Base-by-base conservation (phyloP, 1,139 yeast species). In the Ashbya aceris region DNA sequence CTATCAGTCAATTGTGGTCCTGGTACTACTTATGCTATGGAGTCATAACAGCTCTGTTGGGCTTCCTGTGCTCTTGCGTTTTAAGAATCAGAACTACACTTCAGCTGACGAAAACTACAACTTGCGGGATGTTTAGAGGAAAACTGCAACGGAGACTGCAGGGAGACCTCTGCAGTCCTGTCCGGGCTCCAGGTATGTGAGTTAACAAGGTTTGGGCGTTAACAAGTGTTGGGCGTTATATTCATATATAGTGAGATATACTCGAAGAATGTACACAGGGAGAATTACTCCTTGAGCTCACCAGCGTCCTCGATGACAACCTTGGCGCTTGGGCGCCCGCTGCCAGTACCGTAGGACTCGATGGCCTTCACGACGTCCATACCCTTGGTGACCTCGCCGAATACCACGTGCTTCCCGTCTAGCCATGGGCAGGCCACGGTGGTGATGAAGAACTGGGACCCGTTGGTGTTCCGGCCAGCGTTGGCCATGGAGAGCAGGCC, bases 381-480 rank as follows among this genome's bases (percentile, higher is more conserved):
- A 62, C 97, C 97, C 46, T 87, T 95, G 58, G 71, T 67, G 57
- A 91, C 96, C 76, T 89, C 96, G 68, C 98, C 98, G 61, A 89
- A 91, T 53, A 91, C 98, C 69, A 87, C 96, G 82, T 91, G 98
- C 75, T 83, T 83, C 67, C 97, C 97, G 66, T 91, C 97, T 71
- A 91, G 81, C 96, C 97, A 89, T 56, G 96, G 84, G 68, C 84
- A 74, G 61, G 87, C 77, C 48, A 89, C 96, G 51, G 97, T 89
- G 76, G 98, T 91, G 71, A 91, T 79, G 79, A 91, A 91, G 76
- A 91, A 91, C 74, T 91, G 98, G 48, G 97, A 89, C 55, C 98
- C 98, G 76, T 91, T 91, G 79, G 97, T 89, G 89, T 89, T 86
- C 71, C 96, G 96, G 66, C 98, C 98, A 60, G 97, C 96, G 65